phyloP scores from a whole-genome alignment of 495 filamentous ascomycete species.

The Daldinia bambusicola region DNA sequence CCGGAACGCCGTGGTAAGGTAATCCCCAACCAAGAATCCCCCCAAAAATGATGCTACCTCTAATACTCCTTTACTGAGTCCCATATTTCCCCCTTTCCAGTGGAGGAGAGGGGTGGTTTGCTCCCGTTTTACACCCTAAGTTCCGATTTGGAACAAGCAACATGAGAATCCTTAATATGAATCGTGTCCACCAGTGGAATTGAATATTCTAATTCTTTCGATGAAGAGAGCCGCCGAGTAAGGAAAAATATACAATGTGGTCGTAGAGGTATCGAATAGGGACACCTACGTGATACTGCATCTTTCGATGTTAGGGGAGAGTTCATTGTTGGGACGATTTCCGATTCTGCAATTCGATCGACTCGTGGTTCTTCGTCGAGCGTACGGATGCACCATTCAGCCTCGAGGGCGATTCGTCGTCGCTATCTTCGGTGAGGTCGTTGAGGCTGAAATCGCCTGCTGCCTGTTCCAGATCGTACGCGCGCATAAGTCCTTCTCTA shows the following conservation, averaged over 20 bases:
- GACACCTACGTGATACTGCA: slow-evolving; percentile 6
- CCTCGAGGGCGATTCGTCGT: slow-evolving; percentile 60
- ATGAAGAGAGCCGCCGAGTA: slow-evolving; percentile 26
- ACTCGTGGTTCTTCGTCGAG: slow-evolving; percentile 45
- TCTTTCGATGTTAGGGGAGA: slow-evolving; percentile 5
- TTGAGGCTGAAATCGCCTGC: slow-evolving; percentile 64
- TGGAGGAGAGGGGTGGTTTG: neutral
- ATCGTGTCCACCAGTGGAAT: slow-evolving; percentile 46
- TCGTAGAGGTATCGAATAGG: slow-evolving; percentile 29
- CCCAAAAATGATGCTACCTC: slow-evolving; percentile 38
- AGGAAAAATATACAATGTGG: slow-evolving; percentile 49
- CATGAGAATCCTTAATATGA: slow-evolving; percentile 44
- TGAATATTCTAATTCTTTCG: slow-evolving; percentile 42
- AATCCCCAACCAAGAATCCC: slow-evolving; percentile 23
- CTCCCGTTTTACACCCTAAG: slow-evolving; percentile 39
- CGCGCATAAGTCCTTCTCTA: slow-evolving; percentile 81
- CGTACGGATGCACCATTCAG: slow-evolving; percentile 43
- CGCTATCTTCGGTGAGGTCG: slow-evolving; percentile 77
- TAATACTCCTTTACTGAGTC: slow-evolving; percentile 37
- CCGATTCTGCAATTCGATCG: slow-evolving; percentile 58
- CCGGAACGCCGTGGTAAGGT: slow-evolving; percentile 38
- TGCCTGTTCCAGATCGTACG: slow-evolving; percentile 81
- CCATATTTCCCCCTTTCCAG: slow-evolving; percentile 15
- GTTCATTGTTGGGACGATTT: slow-evolving; percentile 44
- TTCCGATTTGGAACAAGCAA: slow-evolving; percentile 41